phyloP scores from a whole-genome alignment of 352 stramenopile genomes.

The Globisporangium perplexum region DNA sequence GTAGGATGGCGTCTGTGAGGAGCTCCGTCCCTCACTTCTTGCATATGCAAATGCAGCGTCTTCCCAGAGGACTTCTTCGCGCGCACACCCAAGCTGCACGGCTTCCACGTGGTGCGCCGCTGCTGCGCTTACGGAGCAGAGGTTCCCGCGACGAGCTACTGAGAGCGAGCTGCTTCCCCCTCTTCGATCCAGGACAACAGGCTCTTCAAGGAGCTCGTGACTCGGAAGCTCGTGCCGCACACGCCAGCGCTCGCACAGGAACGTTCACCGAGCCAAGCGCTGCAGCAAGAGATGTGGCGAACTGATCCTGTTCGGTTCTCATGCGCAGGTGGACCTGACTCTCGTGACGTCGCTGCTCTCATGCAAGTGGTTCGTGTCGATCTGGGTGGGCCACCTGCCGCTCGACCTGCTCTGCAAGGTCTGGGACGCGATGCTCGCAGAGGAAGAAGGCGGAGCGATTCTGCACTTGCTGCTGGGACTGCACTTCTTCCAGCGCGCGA shows the following conservation, averaged over 20 bases:
- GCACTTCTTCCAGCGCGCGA: conserved; percentile 43
- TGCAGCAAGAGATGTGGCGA: not conserved
- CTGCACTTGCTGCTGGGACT: conserved; percentile 57
- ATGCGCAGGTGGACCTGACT: conserved; percentile 41
- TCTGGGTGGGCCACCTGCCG: conserved; percentile 64
- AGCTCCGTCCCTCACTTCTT: not conserved
- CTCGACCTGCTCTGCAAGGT: conserved; percentile 35
- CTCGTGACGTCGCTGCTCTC: conserved; percentile 56
- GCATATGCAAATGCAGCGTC: conserved; percentile 19
- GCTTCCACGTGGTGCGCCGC: conserved; percentile 57
- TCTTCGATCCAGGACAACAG: conserved; percentile 39
- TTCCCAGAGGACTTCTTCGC: conserved; percentile 76
- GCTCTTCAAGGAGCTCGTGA: conserved; percentile 46
- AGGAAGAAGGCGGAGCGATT: conserved; percentile 44
- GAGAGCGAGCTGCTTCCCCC: not conserved
- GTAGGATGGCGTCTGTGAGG: too few relatives aligned
- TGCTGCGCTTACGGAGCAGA: not conserved
- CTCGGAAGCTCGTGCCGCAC: conserved; percentile 43
- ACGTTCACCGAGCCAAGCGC: not conserved
- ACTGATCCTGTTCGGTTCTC: not conserved
- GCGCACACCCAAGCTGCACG: conserved; percentile 54
- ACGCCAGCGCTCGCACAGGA: conserved; percentile 45
- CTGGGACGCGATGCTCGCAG: conserved; percentile 57
- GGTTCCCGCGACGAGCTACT: not conserved
- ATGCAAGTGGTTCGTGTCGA: conserved; percentile 74